Conservation (phyloP, 805 yeast genomes). For the Deakozyma indianensis region DNA sequence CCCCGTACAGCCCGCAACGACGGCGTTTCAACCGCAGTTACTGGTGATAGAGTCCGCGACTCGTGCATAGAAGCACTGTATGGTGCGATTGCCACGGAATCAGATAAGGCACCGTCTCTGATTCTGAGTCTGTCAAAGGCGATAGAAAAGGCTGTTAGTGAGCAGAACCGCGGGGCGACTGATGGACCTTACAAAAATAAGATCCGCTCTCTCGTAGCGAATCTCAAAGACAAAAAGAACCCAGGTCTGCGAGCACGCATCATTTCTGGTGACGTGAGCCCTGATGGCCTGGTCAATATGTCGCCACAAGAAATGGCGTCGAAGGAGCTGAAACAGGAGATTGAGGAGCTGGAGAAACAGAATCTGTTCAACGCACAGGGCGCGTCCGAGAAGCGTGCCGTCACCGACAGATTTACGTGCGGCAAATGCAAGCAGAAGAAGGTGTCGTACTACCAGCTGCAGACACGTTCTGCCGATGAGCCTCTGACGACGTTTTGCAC, state of each 20-base stretch:
- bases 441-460: slow-evolving; percentile 94
- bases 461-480: slow-evolving; percentile 97
- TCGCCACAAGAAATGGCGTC: slow-evolving; percentile 94
- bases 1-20: slow-evolving; percentile 75
- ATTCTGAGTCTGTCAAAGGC: slow-evolving; percentile 51
- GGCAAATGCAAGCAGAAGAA: slow-evolving; percentile 96
- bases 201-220: slow-evolving; percentile 75
- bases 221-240: slow-evolving; percentile 77
- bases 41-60: slow-evolving; percentile 71
- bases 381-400: slow-evolving; percentile 89
- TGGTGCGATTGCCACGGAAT: slow-evolving; percentile 77
- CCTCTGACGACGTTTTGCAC: slow-evolving; percentile 97
- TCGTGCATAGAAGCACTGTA: slow-evolving; percentile 72
- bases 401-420: slow-evolving; percentile 91
- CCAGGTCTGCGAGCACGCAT: slow-evolving; percentile 67
- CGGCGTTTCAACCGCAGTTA: slow-evolving; percentile 54
- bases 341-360: slow-evolving; percentile 73
- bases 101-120: slow-evolving; percentile 41
- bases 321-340: slow-evolving; percentile 69
- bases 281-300: slow-evolving; percentile 61
- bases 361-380: slow-evolving; percentile 95
- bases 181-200: slow-evolving; percentile 58
- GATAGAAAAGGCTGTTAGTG: slow-evolving; percentile 61
- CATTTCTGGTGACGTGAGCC: slow-evolving; percentile 47
- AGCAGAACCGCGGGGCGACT: slow-evolving; percentile 38